Evolutionary conservation across 2,329 filamentous ascomycete genomes (phyloP).

Genomic region (Myotisia sp.): DNA sequence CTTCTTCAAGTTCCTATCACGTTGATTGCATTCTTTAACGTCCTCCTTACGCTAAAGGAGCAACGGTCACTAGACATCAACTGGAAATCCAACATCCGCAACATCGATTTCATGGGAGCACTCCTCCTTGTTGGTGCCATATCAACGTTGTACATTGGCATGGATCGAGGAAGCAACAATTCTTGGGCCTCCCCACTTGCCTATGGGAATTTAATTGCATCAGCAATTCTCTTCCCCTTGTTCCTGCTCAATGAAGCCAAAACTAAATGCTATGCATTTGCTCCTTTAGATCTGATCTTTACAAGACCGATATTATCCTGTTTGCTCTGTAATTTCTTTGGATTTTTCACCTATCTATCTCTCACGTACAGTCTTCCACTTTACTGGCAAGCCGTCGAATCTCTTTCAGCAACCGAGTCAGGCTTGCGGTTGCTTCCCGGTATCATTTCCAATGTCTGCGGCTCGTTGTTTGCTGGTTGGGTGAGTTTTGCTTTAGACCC

Average conservation of each 20-base stretch:
- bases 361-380: not conserved
- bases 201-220: conserved; percentile 25
- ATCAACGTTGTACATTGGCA: conserved; percentile 38
- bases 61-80: conserved; percentile 15
- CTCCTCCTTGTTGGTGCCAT: conserved; percentile 44
- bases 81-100: conserved; percentile 34
- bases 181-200: conserved; percentile 33
- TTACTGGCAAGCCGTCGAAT: not conserved
- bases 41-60: conserved; percentile 40
- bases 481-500: too few relatives aligned
- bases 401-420: not conserved
- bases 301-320: conserved; percentile 41
- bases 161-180: conserved; percentile 34
- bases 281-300: conserved; percentile 38
- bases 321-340: conserved; percentile 46
- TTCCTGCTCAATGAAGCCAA: conserved; percentile 30
- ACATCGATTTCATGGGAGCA: conserved; percentile 46
- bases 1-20: conserved; percentile 49
- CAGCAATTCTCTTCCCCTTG: conserved; percentile 22
- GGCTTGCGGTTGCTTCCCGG: not conserved
- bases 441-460: not conserved
- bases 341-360: conserved; percentile 37
- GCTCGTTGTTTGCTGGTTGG: not conserved
- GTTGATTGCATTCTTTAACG: conserved; percentile 39
- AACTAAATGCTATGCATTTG: conserved; percentile 31